Evolutionary conservation across 208 protist genomes (phyloP), one percentile per base, ranked within the genome.

Genomic region (Trypanosoma vivax): DNA sequence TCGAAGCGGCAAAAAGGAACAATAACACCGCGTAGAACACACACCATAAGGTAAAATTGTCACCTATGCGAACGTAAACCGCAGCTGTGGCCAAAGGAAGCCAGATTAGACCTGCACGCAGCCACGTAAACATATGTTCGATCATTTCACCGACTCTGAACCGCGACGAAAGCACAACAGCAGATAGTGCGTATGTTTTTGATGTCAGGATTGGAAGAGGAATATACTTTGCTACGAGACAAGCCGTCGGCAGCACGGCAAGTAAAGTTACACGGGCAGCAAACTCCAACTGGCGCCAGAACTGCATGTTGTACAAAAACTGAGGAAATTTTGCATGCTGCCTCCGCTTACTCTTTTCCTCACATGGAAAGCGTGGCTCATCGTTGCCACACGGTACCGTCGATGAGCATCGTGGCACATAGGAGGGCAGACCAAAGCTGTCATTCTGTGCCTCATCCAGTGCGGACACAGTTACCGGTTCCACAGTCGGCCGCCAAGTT

Each of bases 261-360:
- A 89, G 37, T 14, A 58, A 50, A 13, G 87, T 88, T 33, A 94
- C 70, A 45, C 87, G 82, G 6, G 66, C 54, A 24, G 87, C 77
- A 49, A 86, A 91, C 63, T 90, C 78, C 28, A 88, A 50, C 41
- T 86, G 83, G 16, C 61, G 51, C 87, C 87, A 94, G 56, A 94
- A 94, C 41, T 85, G 69, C 7, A 58, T 48, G 21, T 55, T 42
- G 21, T 66, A 61, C 13, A 94, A 57, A 50, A 66, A 80, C 47
- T 78, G 70, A 65, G 90, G 88, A 56, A 79, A 81, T 23, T 45
- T 69, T 64, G 56, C 86, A 18, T 54, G 53, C 10, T 39, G 45
- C 28, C 39, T 1, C 4, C 1, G 9, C 7, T 54, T 27, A 19
- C 33, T 42, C 23, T 73, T 66, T 16, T 79, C 78, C 33, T 87